These are phyloP conservation scores for Moesziomyces sp. DNA, from an alignment of 1,284 basidiomycete genomes.

Conservation along the genomic window DNA sequence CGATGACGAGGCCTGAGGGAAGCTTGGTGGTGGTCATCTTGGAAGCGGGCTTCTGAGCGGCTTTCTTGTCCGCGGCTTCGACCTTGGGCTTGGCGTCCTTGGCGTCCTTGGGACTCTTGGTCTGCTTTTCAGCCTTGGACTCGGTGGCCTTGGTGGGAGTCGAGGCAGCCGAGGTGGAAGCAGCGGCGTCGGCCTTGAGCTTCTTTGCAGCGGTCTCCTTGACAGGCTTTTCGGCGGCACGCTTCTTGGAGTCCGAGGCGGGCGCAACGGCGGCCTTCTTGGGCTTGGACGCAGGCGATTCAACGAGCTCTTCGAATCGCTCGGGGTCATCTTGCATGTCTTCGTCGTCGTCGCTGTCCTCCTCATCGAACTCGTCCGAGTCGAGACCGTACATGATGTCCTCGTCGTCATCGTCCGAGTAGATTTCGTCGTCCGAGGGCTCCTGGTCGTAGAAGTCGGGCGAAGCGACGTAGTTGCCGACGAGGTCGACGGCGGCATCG, in stretches of 20 bases:
- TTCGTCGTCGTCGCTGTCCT: constrained; percentile 54
- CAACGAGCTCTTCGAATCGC: constrained; percentile 48
- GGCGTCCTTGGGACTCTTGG: constrained; percentile 46
- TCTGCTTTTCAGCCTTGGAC: constrained; percentile 62
- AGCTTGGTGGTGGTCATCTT: constrained; percentile 71
- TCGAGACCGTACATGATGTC: constrained; percentile 69
- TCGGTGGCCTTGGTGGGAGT: constrained; percentile 69
- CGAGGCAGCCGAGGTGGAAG: constrained; percentile 53
- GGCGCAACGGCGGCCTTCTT: constrained; percentile 44
- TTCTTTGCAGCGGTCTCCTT: constrained; percentile 73
- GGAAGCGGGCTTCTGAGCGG: constrained; percentile 31
- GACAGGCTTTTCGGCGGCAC: constrained; percentile 71
- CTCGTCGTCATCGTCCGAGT: constrained; percentile 68
- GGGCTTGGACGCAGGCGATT: constrained; percentile 24
- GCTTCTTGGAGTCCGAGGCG: constrained; percentile 72
- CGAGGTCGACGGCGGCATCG: constrained; percentile 85
- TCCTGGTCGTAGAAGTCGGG: constrained; percentile 68
- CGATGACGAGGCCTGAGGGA: constrained; percentile 80
- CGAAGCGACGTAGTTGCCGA: constrained; percentile 85
- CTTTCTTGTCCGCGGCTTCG: constrained; percentile 53
- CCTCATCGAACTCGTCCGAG: constrained; percentile 61
- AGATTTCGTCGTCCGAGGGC: constrained; percentile 69
- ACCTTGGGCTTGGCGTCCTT: constrained; percentile 45
- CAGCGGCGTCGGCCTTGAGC: constrained; percentile 71
- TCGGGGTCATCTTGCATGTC: constrained; percentile 55